A percentile compares a stretch with the other conserved stretches of the same genome.
Conservation (phyloP, 164 flowering plant species). For the Liriodendron chinense region DNA sequence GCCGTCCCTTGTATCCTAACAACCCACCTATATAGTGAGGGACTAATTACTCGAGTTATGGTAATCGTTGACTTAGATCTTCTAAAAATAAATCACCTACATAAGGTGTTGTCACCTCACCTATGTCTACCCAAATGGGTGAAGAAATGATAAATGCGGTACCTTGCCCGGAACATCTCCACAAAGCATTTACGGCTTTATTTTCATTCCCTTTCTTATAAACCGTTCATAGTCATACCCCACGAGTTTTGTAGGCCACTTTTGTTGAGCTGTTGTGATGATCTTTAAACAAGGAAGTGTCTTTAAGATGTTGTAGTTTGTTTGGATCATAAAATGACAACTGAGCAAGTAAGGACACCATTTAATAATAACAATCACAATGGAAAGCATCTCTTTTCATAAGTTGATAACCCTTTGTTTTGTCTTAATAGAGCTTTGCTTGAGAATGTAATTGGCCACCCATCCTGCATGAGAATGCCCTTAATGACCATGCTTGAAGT, state of each 20-base stretch:
- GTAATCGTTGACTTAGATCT: no score
- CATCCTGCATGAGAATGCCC: no score
- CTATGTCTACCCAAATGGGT: neutral
- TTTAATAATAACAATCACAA: neutral
- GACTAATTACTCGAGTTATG: no score
- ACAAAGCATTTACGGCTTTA: neutral
- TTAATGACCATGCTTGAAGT: no score
- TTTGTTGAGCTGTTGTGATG: neutral
- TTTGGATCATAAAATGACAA: neutral
- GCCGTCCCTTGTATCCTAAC: neutral
- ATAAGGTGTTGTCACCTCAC: no score
- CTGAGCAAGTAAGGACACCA: constrained; percentile 2
- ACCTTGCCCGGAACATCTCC: neutral
- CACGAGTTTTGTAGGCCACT: neutral
- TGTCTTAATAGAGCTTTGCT: neutral
- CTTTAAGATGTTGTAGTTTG: neutral
- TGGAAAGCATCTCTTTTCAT: constrained; percentile 1
- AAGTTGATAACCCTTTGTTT: neutral
- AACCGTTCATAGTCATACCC: neutral
- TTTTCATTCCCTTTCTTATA: neutral
- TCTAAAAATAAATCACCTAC: no score
- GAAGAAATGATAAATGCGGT: neutral
- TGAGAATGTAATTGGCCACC: no score
- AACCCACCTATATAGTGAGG: neutral
- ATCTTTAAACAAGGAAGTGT: neutral